phyloP scores from a whole-genome alignment of 1,139 yeast genomes.

The Suhomyces wounanorum region DNA sequence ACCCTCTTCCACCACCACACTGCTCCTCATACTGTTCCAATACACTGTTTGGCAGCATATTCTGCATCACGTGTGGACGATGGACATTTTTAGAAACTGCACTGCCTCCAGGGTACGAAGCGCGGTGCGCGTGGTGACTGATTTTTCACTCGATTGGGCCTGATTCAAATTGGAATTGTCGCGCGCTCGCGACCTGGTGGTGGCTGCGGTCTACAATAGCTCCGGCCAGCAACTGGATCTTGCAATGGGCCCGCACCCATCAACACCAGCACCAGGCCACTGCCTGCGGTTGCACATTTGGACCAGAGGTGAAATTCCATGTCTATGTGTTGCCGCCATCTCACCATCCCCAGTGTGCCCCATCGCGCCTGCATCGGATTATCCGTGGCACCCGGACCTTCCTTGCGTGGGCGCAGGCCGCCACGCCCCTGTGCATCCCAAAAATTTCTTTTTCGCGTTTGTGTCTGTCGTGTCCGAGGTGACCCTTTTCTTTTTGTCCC shows the following conservation, averaged over 20 bases:
- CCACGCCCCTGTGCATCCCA: slow-evolving; percentile 9
- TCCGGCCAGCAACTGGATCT: not conserved
- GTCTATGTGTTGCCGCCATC: not conserved
- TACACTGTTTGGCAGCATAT: not conserved
- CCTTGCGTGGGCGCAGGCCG: slow-evolving; percentile 1
- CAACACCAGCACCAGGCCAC: not conserved
- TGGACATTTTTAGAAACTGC: not conserved
- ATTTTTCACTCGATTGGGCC: not conserved
- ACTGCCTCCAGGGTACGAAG: not conserved
- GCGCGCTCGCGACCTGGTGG: not conserved
- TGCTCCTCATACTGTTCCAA: not conserved
- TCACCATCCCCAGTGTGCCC: not conserved
- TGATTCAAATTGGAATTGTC: not conserved
- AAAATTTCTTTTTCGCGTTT: slow-evolving; percentile 13
- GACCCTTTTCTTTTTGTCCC: slow-evolving; percentile 9
- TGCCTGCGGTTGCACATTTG: too few relatives aligned
- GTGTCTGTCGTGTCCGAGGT: slow-evolving; percentile 9
- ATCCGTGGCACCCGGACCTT: not conserved
- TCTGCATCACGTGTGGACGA: not conserved
- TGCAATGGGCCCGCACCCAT: not conserved
- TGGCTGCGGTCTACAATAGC: not conserved
- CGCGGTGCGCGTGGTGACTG: not conserved
- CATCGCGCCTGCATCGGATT: not conserved
- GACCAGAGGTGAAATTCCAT: too few relatives aligned
- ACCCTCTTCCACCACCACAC: too few relatives aligned